phyloP scores from a whole-genome alignment of 1,284 basidiomycete genomes.

The Anthracocystis panici-leucophaei region DNA sequence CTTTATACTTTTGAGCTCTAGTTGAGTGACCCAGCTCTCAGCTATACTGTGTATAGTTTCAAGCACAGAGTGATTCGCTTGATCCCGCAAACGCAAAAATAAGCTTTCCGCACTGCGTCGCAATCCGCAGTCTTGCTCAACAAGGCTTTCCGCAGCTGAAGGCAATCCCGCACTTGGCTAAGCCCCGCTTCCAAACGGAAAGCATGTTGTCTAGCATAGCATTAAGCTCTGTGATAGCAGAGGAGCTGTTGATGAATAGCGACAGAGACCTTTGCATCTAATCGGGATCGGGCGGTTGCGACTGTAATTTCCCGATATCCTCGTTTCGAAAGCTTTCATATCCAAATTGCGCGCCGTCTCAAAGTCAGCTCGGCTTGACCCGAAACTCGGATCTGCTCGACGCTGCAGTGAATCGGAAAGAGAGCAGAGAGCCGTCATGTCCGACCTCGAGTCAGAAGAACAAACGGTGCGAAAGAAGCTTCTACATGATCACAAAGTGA shows the following conservation, averaged over 20 bases:
- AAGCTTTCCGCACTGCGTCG: background rate
- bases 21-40: background rate
- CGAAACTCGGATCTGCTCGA: too few relatives aligned
- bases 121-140: background rate
- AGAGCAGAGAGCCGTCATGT: too few relatives aligned
- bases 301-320: background rate
- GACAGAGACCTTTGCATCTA: background rate
- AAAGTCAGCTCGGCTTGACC: too few relatives aligned
- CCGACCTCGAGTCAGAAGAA: too few relatives aligned
- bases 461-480: too few relatives aligned
- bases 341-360: too few relatives aligned
- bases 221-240: background rate
- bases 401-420: too few relatives aligned
- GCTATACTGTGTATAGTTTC: background rate
- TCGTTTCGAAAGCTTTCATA: background rate
- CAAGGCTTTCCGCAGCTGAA: background rate
- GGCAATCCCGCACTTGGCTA: slow-evolving; percentile 6
- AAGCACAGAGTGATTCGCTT: background rate
- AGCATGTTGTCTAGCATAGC: background rate
- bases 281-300: background rate
- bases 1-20: background rate
- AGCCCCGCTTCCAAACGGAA: background rate
- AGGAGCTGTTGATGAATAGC: slow-evolving; percentile 1
- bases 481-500: too few relatives aligned
- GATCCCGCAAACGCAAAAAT: too few relatives aligned